These are phyloP conservation scores for Calocera viscosa DNA, from an alignment of 768 basidiomycete genomes.

Conservation along the genomic window DNA sequence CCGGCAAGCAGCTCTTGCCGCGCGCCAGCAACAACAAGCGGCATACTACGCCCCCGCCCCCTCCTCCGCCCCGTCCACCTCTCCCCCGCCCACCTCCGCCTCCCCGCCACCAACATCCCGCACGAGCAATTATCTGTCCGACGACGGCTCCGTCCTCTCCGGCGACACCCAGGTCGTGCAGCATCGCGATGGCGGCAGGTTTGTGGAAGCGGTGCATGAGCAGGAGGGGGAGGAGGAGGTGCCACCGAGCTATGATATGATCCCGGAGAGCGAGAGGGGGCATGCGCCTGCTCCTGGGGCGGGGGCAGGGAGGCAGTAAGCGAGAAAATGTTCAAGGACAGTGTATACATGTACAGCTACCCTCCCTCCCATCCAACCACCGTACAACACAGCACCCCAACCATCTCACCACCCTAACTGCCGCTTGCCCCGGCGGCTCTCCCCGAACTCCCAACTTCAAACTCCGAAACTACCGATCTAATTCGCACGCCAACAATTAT, in stretches of 20 bases:
- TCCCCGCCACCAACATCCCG: not conserved
- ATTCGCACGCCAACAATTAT: too few species aligned
- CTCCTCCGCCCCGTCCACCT: not conserved
- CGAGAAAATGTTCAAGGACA: too few species aligned
- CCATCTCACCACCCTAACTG: too few species aligned
- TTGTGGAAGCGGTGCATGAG: not conserved
- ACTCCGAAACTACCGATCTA: too few species aligned
- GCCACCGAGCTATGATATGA: conserved; percentile 7
- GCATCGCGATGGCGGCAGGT: conserved; percentile 2
- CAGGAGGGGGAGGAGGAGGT: not conserved
- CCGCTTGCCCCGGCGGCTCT: too few species aligned
- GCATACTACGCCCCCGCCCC: not conserved
- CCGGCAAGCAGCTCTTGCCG: not conserved
- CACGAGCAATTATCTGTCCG: not conserved
- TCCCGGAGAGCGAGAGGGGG: not conserved
- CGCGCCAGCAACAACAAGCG: not conserved
- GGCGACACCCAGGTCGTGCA: not conserved
- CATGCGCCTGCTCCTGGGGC: too few species aligned
- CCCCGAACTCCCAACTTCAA: too few species aligned
- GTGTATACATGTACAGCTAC: too few species aligned
- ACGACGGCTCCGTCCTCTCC: not conserved
- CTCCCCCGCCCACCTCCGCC: not conserved
- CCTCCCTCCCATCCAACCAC: too few species aligned
- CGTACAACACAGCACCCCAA: too few species aligned
- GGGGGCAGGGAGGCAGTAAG: not conserved